Percentiles rank a stretch among this genome's conserved stretches.
Conservation (phyloP, 1,284 basidiomycete genomes). For the Gastroboletus turbinatus region DNA sequence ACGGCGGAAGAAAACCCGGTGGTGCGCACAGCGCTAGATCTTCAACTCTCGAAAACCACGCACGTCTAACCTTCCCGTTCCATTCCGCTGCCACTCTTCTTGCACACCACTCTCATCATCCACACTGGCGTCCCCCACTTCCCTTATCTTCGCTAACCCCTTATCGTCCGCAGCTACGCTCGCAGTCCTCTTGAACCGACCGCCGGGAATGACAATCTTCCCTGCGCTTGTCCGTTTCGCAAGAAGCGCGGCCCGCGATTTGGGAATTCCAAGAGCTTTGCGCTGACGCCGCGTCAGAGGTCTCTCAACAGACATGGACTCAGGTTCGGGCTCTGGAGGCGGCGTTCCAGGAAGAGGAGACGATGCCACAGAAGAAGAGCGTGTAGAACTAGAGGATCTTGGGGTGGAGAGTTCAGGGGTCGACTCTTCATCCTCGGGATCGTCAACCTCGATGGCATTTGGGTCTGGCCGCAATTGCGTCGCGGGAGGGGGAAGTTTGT, state of each 20-base stretch:
- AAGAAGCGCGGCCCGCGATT: conserved; percentile 38
- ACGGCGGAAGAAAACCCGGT: neutral
- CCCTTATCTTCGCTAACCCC: conserved; percentile 27
- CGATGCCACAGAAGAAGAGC: conserved; percentile 44
- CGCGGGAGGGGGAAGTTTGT: conserved; percentile 18
- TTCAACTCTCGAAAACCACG: conserved; percentile 78
- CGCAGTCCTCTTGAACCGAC: conserved; percentile 39
- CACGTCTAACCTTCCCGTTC: conserved; percentile 73
- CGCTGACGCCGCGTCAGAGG: conserved; percentile 63
- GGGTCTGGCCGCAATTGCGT: conserved; percentile 21
- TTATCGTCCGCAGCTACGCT: conserved; percentile 26
- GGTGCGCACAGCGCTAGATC: conserved; percentile 46
- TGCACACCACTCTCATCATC: conserved; percentile 35
- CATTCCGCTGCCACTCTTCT: conserved; percentile 70
- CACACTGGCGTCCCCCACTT: conserved; percentile 24
- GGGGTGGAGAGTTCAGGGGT: conserved; percentile 47
- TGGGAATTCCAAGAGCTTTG: conserved; percentile 66
- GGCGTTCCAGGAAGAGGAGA: conserved; percentile 36
- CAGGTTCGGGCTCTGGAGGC: conserved; percentile 34
- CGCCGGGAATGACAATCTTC: conserved; percentile 61
- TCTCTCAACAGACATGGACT: conserved; percentile 23
- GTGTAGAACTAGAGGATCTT: conserved; percentile 39
- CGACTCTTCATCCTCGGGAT: conserved; percentile 38
- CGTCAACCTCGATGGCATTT: conserved; percentile 30
- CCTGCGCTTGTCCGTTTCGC: conserved; percentile 40